Conservation (phyloP, 2,329 filamentous ascomycete genomes). For the Lachnellula arida region DNA sequence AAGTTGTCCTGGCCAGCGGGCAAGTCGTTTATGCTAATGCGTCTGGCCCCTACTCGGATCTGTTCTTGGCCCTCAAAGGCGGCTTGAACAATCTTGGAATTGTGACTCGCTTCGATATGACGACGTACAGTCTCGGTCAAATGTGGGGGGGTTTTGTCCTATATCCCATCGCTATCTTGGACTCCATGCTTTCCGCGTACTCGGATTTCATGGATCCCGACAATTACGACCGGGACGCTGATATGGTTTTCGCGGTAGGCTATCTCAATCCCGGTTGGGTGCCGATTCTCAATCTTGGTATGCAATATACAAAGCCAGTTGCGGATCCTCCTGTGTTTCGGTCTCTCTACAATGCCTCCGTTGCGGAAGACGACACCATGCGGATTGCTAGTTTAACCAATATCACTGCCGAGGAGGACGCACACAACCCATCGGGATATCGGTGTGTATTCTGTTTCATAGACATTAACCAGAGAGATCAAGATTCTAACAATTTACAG, state of each 20-base stretch:
- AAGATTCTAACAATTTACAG: background rate
- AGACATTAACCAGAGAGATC: background rate
- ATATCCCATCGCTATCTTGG: background rate
- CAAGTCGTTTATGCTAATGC: background rate
- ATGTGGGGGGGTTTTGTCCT: slow-evolving; percentile 7
- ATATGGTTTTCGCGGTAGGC: slow-evolving; percentile 5
- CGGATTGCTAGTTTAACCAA: background rate
- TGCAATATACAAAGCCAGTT: background rate
- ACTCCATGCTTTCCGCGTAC: slow-evolving; percentile 2
- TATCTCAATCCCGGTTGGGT: background rate
- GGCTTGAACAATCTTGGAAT: slow-evolving; percentile 53
- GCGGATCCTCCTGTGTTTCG: background rate
- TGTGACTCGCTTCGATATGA: slow-evolving; percentile 39
- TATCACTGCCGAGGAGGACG: background rate
- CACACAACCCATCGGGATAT: slow-evolving; percentile 4
- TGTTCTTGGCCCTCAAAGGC: slow-evolving; percentile 50
- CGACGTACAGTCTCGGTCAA: slow-evolving; percentile 6
- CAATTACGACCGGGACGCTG: slow-evolving; percentile 6
- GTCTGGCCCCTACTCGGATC: slow-evolving; percentile 44
- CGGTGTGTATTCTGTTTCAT: background rate
- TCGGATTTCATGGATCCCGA: slow-evolving; percentile 4
- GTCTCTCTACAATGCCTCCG: background rate
- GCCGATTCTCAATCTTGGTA: background rate
- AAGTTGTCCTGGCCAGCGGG: slow-evolving; percentile 31
- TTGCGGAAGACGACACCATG: background rate